Evolutionary conservation across 2,329 filamentous ascomycete species (phyloP), one percentile per base, ranked within the genome.

Genomic region (Neonectria punicea): DNA sequence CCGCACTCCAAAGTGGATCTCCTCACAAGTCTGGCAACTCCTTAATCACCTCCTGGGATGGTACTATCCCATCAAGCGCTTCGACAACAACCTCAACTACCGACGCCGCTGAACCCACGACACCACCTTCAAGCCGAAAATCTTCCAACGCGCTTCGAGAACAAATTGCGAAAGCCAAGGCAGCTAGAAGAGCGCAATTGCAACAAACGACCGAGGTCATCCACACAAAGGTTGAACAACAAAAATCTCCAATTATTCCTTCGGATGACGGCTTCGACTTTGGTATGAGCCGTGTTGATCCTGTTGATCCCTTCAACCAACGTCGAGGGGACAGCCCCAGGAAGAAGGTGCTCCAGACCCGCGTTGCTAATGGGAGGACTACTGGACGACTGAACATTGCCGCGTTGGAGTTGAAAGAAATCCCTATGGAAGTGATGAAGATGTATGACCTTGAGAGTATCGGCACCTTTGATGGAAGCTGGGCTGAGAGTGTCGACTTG

Each of bases 401-500:
- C 1, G 94, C 92, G 0, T 87, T 98, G 84, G 88, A 89, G 1
- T 79, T 99, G 43, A 92, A 89, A 66, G 86, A 91, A 62, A 92
- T 99, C 4, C 96, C 96, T 0, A 80, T 87, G 1, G 93, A 97
- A 74, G 92, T 98, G 0, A 82, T 97, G 80, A 89, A 90, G 59
- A 98, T 98, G 94, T 98, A 98, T 77, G 92, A 94, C 72, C 84
- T 93, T 18, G 90, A 94, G 58, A 85, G 87, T 1, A 85, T 89
- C 60, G 88, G 90, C 41, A 84, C 83, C 13, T 82, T 86, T 22
- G 88, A 86, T 39, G 87, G 89, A 11, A 89, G 90, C 36, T 98
- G 96, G 96, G 94, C 94, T 2, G 95, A 98, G 78, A 91, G 92
- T 64, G 93, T 98, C 11, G 95, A 98, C 75, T 81, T 98, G 50